Evolutionary conservation across 495 filamentous ascomycete species (phyloP), one percentile per base, ranked within the genome.

Genomic region (Aspergillus sclerotioniger): DNA sequence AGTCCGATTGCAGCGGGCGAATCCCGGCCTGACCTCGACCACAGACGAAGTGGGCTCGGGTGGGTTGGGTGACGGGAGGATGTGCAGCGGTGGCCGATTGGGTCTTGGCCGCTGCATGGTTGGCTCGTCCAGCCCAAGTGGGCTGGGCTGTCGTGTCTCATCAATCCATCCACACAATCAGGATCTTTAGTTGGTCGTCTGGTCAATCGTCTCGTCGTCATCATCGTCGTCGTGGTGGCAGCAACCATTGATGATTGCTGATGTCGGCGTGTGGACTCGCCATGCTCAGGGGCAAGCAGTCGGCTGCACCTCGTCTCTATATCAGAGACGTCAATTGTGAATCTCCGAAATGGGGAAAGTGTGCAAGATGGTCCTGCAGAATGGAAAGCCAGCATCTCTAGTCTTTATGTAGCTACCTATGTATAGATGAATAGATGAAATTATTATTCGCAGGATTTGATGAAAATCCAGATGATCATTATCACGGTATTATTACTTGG

Each of bases 111-210:
- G 56, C 46, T 55, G 60, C 53, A 56, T 62, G 60, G 60, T 62
- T 62, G 60, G 60, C 37, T 56, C 46, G 32, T 47, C 20, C 52
- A 19, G 15, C 20, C 20, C 41, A 10, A 32, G 56, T 57, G 51
- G 54, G 29, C 51, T 45, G 51, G 35, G 57, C 52, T 57, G 60
- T 66, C 59, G 63, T 66, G 63, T 66, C 59, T 66, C 60, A 62
- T 56, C 35, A 60, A 54, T 56, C 37, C 43, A 53, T 41, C 49
- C 41, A 51, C 56, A 60, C 49, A 54, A 57, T 60, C 59, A 61
- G 55, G 55, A 58, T 58, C 35, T 56, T 64, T 61, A 47, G 58
- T 56, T 29, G 46, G 46, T 25, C 21, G 0, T 12, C 9, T 28
- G 46, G 13, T 49, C 28, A 29, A 28, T 32, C 21, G 9, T 10